Conservation (phyloP, 108 stramenopile species). For the Seminavis robusta region DNA sequence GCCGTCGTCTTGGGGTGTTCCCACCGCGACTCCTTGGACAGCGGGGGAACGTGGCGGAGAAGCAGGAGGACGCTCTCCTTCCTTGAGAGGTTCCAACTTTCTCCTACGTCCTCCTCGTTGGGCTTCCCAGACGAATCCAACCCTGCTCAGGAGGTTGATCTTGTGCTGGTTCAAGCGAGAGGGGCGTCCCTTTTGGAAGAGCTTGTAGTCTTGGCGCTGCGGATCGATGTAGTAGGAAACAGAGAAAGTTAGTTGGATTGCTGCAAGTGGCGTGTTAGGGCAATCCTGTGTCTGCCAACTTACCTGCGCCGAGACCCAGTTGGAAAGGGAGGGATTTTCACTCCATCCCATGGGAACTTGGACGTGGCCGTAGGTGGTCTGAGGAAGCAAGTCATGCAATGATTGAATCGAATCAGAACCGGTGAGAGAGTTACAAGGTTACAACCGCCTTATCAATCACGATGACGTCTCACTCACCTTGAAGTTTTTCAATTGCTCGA, state of each 20-base stretch:
- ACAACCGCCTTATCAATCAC: not conserved
- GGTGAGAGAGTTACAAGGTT: not conserved
- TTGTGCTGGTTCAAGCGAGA: conserved; percentile 40
- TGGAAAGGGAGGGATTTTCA: conserved; percentile 5
- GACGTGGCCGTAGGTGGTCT: conserved; percentile 9
- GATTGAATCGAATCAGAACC: not conserved
- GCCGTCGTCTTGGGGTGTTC: no score
- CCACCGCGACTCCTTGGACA: no score
- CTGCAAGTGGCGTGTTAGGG: not conserved
- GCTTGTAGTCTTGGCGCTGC: conserved; percentile 31
- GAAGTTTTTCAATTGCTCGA: conserved; percentile 8
- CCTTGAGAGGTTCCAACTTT: no score
- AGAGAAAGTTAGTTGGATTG: not conserved
- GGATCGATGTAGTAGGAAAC: conserved; percentile 5
- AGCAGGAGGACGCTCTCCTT: no score
- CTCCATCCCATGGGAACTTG: conserved; percentile 19
- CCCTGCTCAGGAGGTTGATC: conserved; percentile 26
- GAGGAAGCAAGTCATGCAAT: not conserved
- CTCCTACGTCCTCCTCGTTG: conserved; percentile 12
- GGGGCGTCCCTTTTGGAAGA: conserved; percentile 24
- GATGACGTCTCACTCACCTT: not conserved
- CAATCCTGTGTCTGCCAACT: not conserved
- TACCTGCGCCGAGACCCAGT: conserved; percentile 18
- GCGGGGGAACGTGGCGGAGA: no score
- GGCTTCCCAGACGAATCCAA: conserved; percentile 57